phyloP scores from a whole-genome alignment of 208 protist genomes.

The Trypanosoma lewisi region DNA sequence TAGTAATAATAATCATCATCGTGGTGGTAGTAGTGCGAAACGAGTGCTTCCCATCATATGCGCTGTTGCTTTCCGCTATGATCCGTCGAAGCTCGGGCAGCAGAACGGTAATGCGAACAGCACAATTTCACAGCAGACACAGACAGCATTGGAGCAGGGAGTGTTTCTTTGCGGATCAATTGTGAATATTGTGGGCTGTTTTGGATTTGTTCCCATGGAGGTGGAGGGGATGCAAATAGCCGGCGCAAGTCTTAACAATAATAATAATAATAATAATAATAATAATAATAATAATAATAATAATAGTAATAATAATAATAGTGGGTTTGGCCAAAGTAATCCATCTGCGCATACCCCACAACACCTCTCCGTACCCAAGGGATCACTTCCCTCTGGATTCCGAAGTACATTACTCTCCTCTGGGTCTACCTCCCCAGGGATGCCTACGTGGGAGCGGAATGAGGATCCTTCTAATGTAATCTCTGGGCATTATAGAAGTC shows the following conservation, averaged over 20 bases:
- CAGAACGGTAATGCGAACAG: not conserved
- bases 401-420: not conserved
- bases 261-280: constrained; percentile 1
- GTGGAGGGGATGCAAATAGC: constrained; percentile 39
- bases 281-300: not conserved
- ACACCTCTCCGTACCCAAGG: not conserved
- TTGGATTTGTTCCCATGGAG: constrained; percentile 80
- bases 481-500: not conserved
- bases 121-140: constrained; percentile 12
- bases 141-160: constrained; percentile 48
- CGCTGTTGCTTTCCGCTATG: constrained; percentile 72
- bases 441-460: not conserved
- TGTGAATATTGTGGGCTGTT: constrained; percentile 85
- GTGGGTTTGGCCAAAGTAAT: not conserved
- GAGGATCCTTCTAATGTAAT: not conserved
- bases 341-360: not conserved
- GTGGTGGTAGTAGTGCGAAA: no score
- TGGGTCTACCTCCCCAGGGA: not conserved
- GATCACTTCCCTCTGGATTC: not conserved
- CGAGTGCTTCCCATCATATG: constrained; percentile 80
- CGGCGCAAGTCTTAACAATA: not conserved
- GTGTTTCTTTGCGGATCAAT: constrained; percentile 58
- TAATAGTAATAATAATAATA: not conserved
- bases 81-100: constrained; percentile 35
- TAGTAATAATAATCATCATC: no score